Conservation (phyloP, 2,329 filamentous ascomycete species). For the Neopestalotiopsis sp. region DNA sequence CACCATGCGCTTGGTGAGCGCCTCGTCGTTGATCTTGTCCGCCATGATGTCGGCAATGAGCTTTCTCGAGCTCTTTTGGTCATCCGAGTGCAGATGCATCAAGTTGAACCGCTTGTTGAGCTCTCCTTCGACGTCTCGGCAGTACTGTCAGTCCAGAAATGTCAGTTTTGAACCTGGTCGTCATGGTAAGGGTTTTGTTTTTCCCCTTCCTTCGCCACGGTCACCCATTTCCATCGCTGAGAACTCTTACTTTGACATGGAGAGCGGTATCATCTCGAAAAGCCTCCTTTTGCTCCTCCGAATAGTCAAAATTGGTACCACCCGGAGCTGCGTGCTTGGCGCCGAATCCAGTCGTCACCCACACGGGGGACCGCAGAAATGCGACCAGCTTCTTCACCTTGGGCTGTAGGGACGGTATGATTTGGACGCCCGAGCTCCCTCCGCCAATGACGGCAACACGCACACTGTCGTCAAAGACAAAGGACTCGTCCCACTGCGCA, state of each 20-base stretch:
- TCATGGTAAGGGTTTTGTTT: too few species aligned
- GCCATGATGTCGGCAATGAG: constrained; percentile 1
- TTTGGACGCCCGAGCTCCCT: not conserved
- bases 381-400: constrained; percentile 2
- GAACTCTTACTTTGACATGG: not conserved
- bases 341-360: constrained; percentile 8
- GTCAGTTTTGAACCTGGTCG: not conserved
- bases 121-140: constrained; percentile 2
- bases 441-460: constrained; percentile 4
- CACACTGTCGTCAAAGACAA: not conserved
- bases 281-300: not conserved
- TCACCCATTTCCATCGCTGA: not conserved
- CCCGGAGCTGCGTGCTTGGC: constrained; percentile 6
- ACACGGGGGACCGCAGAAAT: not conserved
- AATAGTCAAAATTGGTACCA: not conserved
- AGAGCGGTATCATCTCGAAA: not conserved
- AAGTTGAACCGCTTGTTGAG: constrained; percentile 3
- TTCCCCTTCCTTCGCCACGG: not conserved
- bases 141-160: not conserved
- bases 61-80: not conserved
- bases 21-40: not conserved
- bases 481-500: constrained; percentile 3
- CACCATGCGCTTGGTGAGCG: not conserved
- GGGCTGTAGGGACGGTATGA: constrained; percentile 3
- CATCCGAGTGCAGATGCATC: constrained; percentile 6